A percentile compares a stretch with the other conserved stretches of the same genome.
These are phyloP conservation scores for Halteria grandinella DNA, from an alignment of 73 alveolate species.

Conservation along the genomic window DNA sequence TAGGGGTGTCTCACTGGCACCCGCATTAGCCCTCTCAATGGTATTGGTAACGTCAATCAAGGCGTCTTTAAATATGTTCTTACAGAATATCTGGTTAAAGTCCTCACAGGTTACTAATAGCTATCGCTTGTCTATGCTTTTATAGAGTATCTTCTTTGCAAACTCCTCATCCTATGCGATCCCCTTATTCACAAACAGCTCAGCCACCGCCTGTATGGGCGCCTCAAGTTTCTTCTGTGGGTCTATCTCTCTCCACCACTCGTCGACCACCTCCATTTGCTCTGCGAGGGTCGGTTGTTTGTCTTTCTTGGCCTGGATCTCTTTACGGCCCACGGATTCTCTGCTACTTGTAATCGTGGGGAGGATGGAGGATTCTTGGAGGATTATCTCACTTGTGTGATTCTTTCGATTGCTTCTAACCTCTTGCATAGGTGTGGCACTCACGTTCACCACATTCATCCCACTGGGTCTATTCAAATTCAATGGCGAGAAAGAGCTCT, in stretches of 20 bases:
- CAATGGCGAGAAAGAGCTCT: too few relatives aligned
- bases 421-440: too few relatives aligned
- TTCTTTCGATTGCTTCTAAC: too few relatives aligned
- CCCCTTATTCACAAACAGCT: conserved; percentile 31
- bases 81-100: conserved; percentile 44
- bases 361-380: too few relatives aligned
- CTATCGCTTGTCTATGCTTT: conserved; percentile 2
- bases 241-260: conserved; percentile 46
- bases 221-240: not conserved
- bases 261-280: conserved; percentile 24
- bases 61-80: conserved; percentile 37
- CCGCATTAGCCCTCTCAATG: not conserved
- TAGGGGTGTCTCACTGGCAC: conserved; percentile 1
- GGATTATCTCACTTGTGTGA: too few relatives aligned
- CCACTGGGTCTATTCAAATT: too few relatives aligned
- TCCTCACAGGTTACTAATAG: conserved; percentile 10
- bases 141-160: conserved; percentile 25
- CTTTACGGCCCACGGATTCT: too few relatives aligned
- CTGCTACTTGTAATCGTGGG: too few relatives aligned
- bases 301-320: too few relatives aligned
- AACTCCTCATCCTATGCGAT: conserved; percentile 25
- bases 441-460: too few relatives aligned
- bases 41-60: conserved; percentile 18
- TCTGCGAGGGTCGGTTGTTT: conserved; percentile 45
- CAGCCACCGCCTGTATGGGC: conserved; percentile 26